These are phyloP conservation scores for Pichia sp. DNA, from an alignment of 1,139 yeast species.

Conservation along the genomic window DNA sequence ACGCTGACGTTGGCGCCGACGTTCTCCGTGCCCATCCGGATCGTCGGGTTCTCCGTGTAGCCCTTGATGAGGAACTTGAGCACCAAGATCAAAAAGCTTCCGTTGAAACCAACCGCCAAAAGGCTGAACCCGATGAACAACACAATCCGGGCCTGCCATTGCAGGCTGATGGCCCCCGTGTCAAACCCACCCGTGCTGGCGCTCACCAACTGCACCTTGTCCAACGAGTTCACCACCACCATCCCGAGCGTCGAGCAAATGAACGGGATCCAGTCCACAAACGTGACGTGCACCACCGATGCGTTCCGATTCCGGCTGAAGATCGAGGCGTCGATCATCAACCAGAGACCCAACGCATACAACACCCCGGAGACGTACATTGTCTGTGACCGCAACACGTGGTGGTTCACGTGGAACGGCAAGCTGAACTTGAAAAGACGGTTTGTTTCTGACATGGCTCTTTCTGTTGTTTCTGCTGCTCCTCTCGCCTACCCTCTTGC, in stretches of 20 bases:
- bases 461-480: neutral
- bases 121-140: constrained; percentile 88
- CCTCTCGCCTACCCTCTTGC: neutral
- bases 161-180: constrained; percentile 48
- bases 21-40: constrained; percentile 92
- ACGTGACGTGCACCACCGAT: constrained; percentile 78
- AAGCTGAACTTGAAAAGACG: constrained; percentile 52
- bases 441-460: constrained; percentile 10
- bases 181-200: constrained; percentile 35
- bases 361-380: constrained; percentile 72
- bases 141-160: constrained; percentile 92
- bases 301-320: constrained; percentile 84
- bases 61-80: constrained; percentile 79
- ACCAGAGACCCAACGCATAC: constrained; percentile 87
- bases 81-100: constrained; percentile 82
- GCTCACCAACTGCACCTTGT: constrained; percentile 67
- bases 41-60: constrained; percentile 71
- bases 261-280: constrained; percentile 93
- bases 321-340: constrained; percentile 81
- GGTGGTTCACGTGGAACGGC: constrained; percentile 52
- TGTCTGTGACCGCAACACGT: constrained; percentile 67
- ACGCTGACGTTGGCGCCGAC: constrained; percentile 75
- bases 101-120: constrained; percentile 92
- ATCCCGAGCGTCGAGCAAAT: constrained; percentile 86
- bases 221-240: constrained; percentile 87